Base-by-base conservation (phyloP, 1,139 yeast species). In the Arxiozyma bovina region DNA sequence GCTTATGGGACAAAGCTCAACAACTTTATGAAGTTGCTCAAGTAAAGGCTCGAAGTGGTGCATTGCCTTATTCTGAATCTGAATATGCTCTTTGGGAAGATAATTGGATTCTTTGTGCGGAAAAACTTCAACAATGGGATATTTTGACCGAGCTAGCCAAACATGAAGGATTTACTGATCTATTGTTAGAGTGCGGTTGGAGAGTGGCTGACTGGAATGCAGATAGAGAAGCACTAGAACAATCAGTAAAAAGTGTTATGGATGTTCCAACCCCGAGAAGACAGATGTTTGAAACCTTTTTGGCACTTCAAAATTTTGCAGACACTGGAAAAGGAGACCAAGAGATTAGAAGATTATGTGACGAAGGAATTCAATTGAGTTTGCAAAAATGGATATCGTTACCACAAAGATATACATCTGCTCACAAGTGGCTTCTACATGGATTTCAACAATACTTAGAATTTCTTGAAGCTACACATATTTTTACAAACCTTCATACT, bases 11-110 rank as follows among this genome's bases (percentile, higher is more conserved):
- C 59, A 85, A 88, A 56, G 98, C 99, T 0, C 87, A 89, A 69
- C 96, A 90, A 64, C 74, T 91, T 61, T 94, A 94, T 63, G 99
- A 94, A 71, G 82, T 90, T n/a, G 99, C 99, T 1, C 99, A 94
- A 72, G 87, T 94, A 57, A 91, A 93, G 63, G 99, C 99, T 0
- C 77, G 99, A 57, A 86, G 96, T 65, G 99, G 99, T 1, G 96
- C 88, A 2, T 74, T 93, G 52, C 99, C 99, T 0, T 94, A 89
- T 68, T 89, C 96, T 27, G 98, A 94, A 66, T 82, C 96, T 0
- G 99, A 94, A 65, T 94, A 94, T 65, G 84, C 95, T 0, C 75
- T 94, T 49, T 94, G 99, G 99, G 99, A 94, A 73, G 99, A 94
- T 67, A 96, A 93, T 63, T 94, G 99, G 99, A 89, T 94, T 54